A percentile compares a stretch with the other conserved stretches of the same genome.
phyloP scores from a whole-genome alignment of 1,284 basidiomycete genomes.

The Apiotrichum mycotoxinovorans region DNA sequence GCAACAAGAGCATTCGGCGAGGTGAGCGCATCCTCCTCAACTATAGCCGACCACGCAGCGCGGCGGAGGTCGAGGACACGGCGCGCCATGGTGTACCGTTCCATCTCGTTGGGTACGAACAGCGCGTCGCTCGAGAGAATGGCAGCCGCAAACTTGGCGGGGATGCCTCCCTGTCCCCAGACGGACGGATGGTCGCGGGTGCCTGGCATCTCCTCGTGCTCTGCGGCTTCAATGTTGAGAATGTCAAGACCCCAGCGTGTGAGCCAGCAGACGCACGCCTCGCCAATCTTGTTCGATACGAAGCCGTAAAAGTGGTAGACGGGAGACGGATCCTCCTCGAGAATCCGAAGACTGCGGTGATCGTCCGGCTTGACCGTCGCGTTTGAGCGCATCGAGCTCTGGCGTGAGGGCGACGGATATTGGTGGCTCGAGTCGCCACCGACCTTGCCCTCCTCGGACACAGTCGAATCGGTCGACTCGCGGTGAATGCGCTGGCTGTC shows the following conservation, averaged over 20 bases:
- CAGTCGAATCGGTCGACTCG: slow-evolving; percentile 14
- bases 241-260: slow-evolving; percentile 79
- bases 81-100: slow-evolving; percentile 74
- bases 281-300: slow-evolving; percentile 83
- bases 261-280: slow-evolving; percentile 83
- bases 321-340: slow-evolving; percentile 1
- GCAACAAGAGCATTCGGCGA: neutral
- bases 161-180: slow-evolving; percentile 68
- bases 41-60: slow-evolving; percentile 36
- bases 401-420: slow-evolving; percentile 6
- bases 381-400: slow-evolving; percentile 7
- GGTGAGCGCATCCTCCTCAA: slow-evolving; percentile 9
- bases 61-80: slow-evolving; percentile 70
- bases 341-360: neutral
- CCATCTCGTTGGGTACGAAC: slow-evolving; percentile 73
- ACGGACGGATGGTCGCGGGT: slow-evolving; percentile 42
- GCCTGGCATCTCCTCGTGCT: neutral
- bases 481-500: neutral
- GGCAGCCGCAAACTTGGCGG: slow-evolving; percentile 67
- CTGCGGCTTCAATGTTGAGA: slow-evolving; percentile 62
- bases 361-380: slow-evolving; percentile 8
- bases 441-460: slow-evolving; percentile 11
- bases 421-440: slow-evolving; percentile 1
- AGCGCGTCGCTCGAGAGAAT: slow-evolving; percentile 74
- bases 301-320: slow-evolving; percentile 67